phyloP scores from a whole-genome alignment of 1,139 yeast genomes.

The Citeromyces hawaiiensis region DNA sequence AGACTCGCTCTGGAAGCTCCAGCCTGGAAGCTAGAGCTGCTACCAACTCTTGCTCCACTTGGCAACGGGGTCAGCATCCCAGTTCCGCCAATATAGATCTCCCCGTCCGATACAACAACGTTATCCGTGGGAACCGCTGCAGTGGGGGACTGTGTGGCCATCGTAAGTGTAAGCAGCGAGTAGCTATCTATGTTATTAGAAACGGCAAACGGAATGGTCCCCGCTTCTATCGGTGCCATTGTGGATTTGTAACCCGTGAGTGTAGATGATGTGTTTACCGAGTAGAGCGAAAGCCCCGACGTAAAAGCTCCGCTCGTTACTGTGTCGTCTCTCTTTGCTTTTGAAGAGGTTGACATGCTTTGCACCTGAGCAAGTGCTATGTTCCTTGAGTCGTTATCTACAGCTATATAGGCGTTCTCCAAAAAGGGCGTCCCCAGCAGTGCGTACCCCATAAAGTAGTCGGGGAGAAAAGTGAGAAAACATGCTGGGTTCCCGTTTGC shows the following conservation, averaged over 20 bases:
- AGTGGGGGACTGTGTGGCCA: constrained; percentile 7
- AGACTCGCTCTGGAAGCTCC: not conserved
- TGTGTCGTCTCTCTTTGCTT: constrained; percentile 1
- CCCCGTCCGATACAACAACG: not conserved
- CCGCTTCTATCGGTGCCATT: constrained; percentile 21
- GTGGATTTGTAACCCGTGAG: constrained; percentile 4
- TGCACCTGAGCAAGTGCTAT: constrained; percentile 44
- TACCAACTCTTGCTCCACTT: not conserved
- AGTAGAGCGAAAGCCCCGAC: not conserved
- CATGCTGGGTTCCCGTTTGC: constrained; percentile 51
- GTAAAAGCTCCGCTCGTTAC: not conserved
- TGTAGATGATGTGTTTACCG: constrained; percentile 5
- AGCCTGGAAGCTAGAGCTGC: constrained; percentile 5
- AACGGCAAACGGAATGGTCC: constrained; percentile 35
- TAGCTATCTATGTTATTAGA: constrained; percentile 18
- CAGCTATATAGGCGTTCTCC: constrained; percentile 43
- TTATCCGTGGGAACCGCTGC: not conserved
- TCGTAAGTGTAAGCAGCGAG: constrained; percentile 17
- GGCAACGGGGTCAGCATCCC: not conserved
- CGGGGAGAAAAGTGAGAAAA: constrained; percentile 39
- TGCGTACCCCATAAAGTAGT: constrained; percentile 34
- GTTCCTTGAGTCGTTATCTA: constrained; percentile 46
- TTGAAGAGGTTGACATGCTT: constrained; percentile 2
- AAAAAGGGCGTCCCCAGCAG: constrained; percentile 53
- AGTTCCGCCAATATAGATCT: constrained; percentile 1